Conservation (phyloP, 1,139 yeast species). For the Debaryomyces nepalensis region DNA sequence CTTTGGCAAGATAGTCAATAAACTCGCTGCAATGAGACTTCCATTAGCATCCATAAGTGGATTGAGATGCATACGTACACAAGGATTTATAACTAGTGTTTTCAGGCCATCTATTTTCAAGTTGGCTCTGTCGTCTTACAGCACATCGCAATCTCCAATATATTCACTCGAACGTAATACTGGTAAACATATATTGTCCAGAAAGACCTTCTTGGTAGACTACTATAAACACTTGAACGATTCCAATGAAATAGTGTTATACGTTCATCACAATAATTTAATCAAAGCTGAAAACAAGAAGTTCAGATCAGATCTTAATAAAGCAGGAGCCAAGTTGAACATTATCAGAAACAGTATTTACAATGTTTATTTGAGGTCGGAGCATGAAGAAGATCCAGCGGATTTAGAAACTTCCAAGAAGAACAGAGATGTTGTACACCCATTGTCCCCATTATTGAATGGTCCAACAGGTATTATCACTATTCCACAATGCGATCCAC, state of each 20-base stretch:
- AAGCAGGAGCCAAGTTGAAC: constrained; percentile 68
- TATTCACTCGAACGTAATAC: constrained; percentile 40
- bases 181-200: constrained; percentile 56
- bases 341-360: constrained; percentile 72
- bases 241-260: constrained; percentile 67
- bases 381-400: constrained; percentile 76
- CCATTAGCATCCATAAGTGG: constrained; percentile 8
- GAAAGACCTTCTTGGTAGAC: constrained; percentile 87
- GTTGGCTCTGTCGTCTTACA: constrained; percentile 10
- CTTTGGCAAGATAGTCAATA: neutral
- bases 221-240: constrained; percentile 74
- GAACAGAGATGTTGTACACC: constrained; percentile 57
- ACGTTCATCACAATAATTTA: constrained; percentile 84
- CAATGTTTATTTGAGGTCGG: constrained; percentile 75
- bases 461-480: constrained; percentile 91
- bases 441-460: constrained; percentile 65
- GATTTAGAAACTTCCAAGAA: constrained; percentile 54
- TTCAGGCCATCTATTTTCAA: constrained; percentile 8
- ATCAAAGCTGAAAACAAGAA: constrained; percentile 67
- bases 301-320: constrained; percentile 63
- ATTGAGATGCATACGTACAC: constrained; percentile 5
- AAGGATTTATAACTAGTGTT: neutral
- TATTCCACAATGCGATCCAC: constrained; percentile 72
- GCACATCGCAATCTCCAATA: constrained; percentile 13
- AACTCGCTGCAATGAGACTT: constrained; percentile 7